Evolutionary conservation across 2,329 filamentous ascomycete species (phyloP), one percentile per base, ranked within the genome.

Genomic region (Aspergillus neoniger): DNA sequence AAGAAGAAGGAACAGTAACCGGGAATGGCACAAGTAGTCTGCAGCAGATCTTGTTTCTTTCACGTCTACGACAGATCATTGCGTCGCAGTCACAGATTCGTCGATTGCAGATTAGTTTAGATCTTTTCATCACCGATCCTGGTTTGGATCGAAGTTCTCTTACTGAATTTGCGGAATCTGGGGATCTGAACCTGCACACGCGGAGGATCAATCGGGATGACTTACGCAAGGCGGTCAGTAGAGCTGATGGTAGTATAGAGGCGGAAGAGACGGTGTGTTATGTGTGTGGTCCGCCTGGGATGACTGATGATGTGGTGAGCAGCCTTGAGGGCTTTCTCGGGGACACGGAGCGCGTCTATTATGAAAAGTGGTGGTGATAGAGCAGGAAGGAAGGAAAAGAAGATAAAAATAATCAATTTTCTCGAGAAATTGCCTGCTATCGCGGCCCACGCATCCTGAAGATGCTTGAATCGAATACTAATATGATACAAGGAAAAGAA

Each of bases 271-370:
- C 81, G 0, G 78, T 88, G 3, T 85, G 86, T 12, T 91, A 91
- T 71, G 76, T 91, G 0, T 91, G 89, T 68, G 89, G 89, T 1
- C 83, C 88, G 14, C 87, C 86, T 10, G 67, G 68, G 2, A 91
- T 91, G 88, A 91, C 88, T 1, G 89, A 91, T 70, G 80, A 83
- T 53, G 82, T 90, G 65, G 85, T 88, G 0, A 74, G 77, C 19
- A 61, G 70, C 15, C 67, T 80, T 9, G 69, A 69, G 39, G 65
- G 60, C 1, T 64, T 75, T 2, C 74, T 82, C 0, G 77, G 86
- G 68, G 74, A 79, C 9, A 67, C 76, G 28, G 72, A 79, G 55
- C 79, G 79, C 51, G 81, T 89, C 2, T 73, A 87, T 61, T 83
- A 77, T 62, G 86, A 88, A 74, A 88, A 84, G 66, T 89, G 86